Evolutionary conservation across 331 rosid genomes (phyloP).

Genomic region (Quercus tomentella): DNA sequence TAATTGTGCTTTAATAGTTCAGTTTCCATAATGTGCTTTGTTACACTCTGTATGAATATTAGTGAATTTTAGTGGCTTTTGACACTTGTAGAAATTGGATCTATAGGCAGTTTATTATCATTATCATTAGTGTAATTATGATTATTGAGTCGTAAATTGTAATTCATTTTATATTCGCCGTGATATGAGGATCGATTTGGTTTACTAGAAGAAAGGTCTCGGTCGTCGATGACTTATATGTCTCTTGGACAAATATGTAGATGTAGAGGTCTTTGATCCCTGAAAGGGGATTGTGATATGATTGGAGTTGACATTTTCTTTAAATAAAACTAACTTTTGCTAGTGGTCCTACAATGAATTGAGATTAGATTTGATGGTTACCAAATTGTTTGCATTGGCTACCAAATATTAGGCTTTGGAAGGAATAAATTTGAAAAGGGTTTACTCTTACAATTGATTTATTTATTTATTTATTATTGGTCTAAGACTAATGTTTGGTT

Average conservation of each 20-base stretch:
- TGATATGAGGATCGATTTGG: not conserved
- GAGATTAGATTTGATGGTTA: not conserved
- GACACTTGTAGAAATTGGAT: conserved; percentile 10
- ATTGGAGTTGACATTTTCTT: not conserved
- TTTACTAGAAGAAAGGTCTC: not conserved
- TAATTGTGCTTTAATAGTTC: not conserved
- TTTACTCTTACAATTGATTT: not conserved
- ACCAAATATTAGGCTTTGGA: not conserved
- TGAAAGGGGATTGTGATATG: not conserved
- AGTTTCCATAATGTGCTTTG: not conserved
- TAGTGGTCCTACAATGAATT: not conserved
- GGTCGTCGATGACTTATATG: not conserved
- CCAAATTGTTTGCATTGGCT: not conserved
- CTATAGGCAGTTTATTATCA: not conserved
- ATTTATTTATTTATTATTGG: not conserved
- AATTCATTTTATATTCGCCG: no score
- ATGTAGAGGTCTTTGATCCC: not conserved
- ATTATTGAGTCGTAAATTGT: no score
- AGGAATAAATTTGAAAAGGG: not conserved
- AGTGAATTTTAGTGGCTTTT: not conserved
- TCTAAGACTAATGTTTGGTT: not conserved
- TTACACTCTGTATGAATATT: not conserved
- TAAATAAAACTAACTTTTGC: not conserved
- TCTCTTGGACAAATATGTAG: not conserved
- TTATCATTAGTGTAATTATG: no score